phyloP scores from a whole-genome alignment of 495 filamentous ascomycete species.

The Physcia stellaris region DNA sequence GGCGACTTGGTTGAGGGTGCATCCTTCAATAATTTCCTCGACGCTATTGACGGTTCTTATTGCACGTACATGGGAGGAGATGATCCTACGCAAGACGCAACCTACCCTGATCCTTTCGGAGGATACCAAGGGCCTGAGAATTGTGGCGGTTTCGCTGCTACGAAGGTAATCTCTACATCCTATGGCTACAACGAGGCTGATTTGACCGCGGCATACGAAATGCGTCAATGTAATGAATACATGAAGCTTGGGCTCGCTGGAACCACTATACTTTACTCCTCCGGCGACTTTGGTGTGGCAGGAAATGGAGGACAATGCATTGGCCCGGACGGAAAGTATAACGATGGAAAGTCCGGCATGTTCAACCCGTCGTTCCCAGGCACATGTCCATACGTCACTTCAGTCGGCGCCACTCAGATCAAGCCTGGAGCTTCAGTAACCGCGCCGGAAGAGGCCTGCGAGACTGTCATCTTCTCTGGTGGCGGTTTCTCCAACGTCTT shows the following conservation, averaged over 20 bases:
- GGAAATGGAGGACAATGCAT: constrained; percentile 26
- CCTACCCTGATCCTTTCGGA: constrained; percentile 32
- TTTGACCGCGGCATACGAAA: constrained; percentile 36
- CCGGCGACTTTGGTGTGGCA: constrained; percentile 46
- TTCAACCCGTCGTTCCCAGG: constrained; percentile 38
- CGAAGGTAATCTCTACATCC: constrained; percentile 47
- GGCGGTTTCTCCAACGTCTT: constrained; percentile 63
- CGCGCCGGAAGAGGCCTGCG: constrained; percentile 27
- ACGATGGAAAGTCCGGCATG: constrained; percentile 22
- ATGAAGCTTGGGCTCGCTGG: constrained; percentile 56
- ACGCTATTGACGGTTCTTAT: constrained; percentile 50
- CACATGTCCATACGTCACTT: constrained; percentile 37
- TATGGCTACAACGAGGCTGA: constrained; percentile 40
- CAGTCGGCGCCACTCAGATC: constrained; percentile 35
- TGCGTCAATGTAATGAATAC: constrained; percentile 43
- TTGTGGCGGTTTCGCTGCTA: constrained; percentile 46
- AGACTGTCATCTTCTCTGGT: constrained; percentile 37
- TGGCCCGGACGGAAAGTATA: constrained; percentile 22
- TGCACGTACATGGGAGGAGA: constrained; percentile 36
- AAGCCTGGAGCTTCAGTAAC: constrained; percentile 21
- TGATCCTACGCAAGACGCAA: constrained; percentile 29
- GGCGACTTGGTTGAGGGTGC: constrained; percentile 39
- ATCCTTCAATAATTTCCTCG: constrained; percentile 39
- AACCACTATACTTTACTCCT: constrained; percentile 45
- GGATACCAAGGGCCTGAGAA: constrained; percentile 44